A percentile compares a stretch with the other conserved stretches of the same genome.
Conservation (phyloP, 441 rosid species). For the Syzygium syzygioides region DNA sequence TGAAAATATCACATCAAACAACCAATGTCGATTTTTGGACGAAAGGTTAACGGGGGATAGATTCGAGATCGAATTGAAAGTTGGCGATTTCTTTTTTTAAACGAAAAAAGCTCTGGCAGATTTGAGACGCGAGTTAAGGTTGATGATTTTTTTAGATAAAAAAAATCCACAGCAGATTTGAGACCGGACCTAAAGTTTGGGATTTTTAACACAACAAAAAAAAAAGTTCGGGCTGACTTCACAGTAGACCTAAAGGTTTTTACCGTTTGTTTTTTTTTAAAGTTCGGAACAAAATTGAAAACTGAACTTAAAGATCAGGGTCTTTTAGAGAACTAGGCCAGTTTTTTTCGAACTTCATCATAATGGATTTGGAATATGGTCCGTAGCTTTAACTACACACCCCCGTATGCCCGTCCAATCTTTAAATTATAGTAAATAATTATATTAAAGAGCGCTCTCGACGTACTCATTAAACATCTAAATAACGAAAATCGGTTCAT, state of each 20-base stretch:
- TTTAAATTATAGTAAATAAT: not conserved
- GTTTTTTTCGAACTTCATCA: not conserved
- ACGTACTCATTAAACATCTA: not conserved
- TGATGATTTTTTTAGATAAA: no score
- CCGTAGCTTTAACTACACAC: fast-evolving
- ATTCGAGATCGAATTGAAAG: not conserved
- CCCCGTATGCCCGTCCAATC: not conserved
- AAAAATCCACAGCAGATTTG: no score
- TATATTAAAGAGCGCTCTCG: not conserved
- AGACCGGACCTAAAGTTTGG: not conserved
- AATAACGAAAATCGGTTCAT: not conserved
- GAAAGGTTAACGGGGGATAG: fast-evolving
- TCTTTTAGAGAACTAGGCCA: no score
- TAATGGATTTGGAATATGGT: fast-evolving
- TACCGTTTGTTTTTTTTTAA: no score
- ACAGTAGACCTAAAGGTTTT: no score
- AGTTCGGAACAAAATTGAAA: no score
- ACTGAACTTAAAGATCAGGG: no score
- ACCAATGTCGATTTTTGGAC: not conserved
- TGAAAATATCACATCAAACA: not conserved
- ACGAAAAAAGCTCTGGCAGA: not conserved
- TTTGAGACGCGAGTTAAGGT: no score
- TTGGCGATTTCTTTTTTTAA: not conserved
- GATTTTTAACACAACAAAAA: no score
- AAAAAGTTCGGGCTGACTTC: no score